Conservation (phyloP, 148 eudicot genomes). For the Chenopodium quinoa region DNA sequence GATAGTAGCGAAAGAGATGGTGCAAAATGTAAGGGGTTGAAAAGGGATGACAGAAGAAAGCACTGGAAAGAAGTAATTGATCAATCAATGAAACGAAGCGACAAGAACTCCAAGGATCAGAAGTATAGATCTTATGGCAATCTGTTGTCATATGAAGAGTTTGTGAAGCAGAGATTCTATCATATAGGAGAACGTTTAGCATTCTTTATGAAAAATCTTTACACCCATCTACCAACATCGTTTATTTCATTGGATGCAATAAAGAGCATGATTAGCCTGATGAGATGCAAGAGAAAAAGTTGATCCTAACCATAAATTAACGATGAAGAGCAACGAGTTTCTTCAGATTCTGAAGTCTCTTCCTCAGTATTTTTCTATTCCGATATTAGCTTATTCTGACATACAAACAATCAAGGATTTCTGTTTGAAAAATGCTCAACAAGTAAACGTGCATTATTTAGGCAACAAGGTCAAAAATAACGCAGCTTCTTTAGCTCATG, state of each 20-base stretch:
- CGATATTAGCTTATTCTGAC: slow-evolving; percentile 5
- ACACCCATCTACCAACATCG: slow-evolving; percentile 46
- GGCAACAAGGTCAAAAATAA: no score
- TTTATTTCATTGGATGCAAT: slow-evolving; percentile 29
- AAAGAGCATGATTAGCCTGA: slow-evolving; percentile 31
- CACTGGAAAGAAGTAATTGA: slow-evolving; percentile 23
- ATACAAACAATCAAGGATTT: slow-evolving; percentile 27
- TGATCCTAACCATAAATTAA: background rate
- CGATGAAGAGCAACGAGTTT: slow-evolving; percentile 22
- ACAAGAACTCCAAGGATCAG: background rate
- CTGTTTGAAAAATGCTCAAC: slow-evolving; percentile 42
- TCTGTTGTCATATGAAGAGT: slow-evolving; percentile 28
- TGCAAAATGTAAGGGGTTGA: slow-evolving; percentile 16
- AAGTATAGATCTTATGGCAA: background rate
- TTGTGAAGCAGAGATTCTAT: slow-evolving; percentile 26
- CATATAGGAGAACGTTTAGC: slow-evolving; percentile 13
- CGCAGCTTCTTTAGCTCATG: no score
- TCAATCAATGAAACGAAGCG: slow-evolving; percentile 19
- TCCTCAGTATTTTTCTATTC: slow-evolving; percentile 17
- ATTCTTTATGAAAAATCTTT: slow-evolving; percentile 31
- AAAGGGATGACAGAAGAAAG: slow-evolving; percentile 14
- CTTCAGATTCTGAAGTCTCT: slow-evolving; percentile 32
- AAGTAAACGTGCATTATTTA: no score
- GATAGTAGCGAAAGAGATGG: background rate
- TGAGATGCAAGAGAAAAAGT: slow-evolving; percentile 8